Conservation (phyloP, 331 rosid genomes). For the Spiraea crenata region DNA sequence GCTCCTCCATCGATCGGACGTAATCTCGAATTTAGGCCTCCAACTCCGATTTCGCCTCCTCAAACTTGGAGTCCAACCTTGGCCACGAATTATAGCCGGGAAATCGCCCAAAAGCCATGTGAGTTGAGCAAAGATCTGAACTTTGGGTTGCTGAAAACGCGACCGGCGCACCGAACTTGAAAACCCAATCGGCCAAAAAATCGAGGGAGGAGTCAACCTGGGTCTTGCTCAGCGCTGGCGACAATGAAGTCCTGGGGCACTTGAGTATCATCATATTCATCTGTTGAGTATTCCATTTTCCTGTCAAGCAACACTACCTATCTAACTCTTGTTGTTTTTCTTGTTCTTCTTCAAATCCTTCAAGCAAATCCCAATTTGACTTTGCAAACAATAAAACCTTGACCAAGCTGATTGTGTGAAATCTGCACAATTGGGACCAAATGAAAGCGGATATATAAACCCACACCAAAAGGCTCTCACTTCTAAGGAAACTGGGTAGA, state of each 20-base stretch:
- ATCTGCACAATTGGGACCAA: neutral
- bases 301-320: constrained; percentile 72
- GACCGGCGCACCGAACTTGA: constrained; percentile 71
- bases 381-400: neutral
- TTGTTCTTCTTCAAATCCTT: constrained; percentile 5
- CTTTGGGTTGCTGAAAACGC: constrained; percentile 80
- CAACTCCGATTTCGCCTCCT: constrained; percentile 67
- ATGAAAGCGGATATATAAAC: constrained; percentile 22
- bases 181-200: constrained; percentile 77
- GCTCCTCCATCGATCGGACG: constrained; percentile 75
- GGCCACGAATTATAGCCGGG: constrained; percentile 49
- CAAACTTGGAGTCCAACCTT: constrained; percentile 57
- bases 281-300: constrained; percentile 81
- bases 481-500: constrained; percentile 52
- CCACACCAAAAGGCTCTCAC: constrained; percentile 11
- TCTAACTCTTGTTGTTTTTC: neutral
- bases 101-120: constrained; percentile 62
- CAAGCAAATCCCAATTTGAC: constrained; percentile 25
- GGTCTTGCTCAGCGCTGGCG: constrained; percentile 52
- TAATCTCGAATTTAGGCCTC: constrained; percentile 72
- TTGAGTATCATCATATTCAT: constrained; percentile 93
- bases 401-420: constrained; percentile 13
- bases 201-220: constrained; percentile 71
- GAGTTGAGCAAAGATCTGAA: constrained; percentile 72
- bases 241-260: constrained; percentile 77